Percentiles rank a stretch among this genome's conserved stretches.
Conservation (phyloP, 2,329 filamentous ascomycete genomes). For the Botrytis squamosa region DNA sequence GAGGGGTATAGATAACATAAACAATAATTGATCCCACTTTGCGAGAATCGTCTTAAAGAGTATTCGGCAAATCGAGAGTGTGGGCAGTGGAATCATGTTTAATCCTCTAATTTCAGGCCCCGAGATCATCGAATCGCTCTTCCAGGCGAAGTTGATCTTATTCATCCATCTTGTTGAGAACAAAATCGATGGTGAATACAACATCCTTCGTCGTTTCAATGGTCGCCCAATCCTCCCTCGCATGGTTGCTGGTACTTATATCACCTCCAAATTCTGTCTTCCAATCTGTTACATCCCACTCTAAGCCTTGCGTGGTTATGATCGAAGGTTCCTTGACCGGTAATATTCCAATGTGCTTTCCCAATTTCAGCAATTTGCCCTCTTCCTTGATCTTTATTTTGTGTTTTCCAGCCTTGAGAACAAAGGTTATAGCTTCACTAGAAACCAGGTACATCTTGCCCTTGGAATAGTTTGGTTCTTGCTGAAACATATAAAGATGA, state of each 20-base stretch:
- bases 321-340: slow-evolving; percentile 74
- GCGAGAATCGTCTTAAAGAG: too few species aligned
- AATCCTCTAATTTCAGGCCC: background rate
- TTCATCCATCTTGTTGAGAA: slow-evolving; percentile 16
- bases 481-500: slow-evolving; percentile 69
- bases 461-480: slow-evolving; percentile 47
- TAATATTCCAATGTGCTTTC: slow-evolving; percentile 80
- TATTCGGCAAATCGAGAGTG: background rate
- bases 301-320: slow-evolving; percentile 78
- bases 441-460: slow-evolving; percentile 77
- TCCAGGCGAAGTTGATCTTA: background rate
- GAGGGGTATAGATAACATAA: background rate
- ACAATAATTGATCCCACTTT: background rate
- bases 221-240: slow-evolving; percentile 59
- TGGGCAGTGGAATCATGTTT: background rate
- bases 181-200: slow-evolving; percentile 69
- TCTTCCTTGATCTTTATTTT: slow-evolving; percentile 55
- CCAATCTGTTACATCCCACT: slow-evolving; percentile 91
- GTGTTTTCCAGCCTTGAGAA: slow-evolving; percentile 70
- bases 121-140: background rate
- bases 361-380: slow-evolving; percentile 38
- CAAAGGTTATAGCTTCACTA: slow-evolving; percentile 74
- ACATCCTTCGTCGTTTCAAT: slow-evolving; percentile 64
- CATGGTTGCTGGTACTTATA: slow-evolving; percentile 79
- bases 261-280: slow-evolving; percentile 70